Evolutionary conservation across 768 basidiomycete genomes (phyloP).

Genomic region (Suillus lakei): DNA sequence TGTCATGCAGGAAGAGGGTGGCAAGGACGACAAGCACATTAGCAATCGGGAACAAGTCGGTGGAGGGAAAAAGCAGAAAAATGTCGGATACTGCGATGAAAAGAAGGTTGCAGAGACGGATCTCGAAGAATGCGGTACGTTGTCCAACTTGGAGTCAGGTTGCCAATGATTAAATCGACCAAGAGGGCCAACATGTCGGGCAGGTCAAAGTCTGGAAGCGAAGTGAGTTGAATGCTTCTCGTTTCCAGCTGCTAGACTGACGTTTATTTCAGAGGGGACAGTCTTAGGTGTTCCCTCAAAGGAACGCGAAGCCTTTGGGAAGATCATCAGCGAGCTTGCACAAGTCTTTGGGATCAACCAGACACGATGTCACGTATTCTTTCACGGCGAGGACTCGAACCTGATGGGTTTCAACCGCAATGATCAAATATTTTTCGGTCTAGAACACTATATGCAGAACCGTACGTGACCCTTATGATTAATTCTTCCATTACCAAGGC

Average conservation of each 20-base stretch:
- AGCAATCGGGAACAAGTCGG: constrained; percentile 10
- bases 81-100: constrained; percentile 18
- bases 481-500: background rate
- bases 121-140: constrained; percentile 15
- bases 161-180: background rate
- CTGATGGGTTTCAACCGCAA: constrained; percentile 26
- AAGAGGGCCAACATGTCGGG: background rate
- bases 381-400: constrained; percentile 9
- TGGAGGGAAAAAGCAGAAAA: constrained; percentile 17
- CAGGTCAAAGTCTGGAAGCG: constrained; percentile 5
- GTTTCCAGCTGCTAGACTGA: background rate
- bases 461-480: constrained; percentile 13
- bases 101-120: constrained; percentile 12
- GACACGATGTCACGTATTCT: constrained; percentile 17
- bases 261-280: constrained; percentile 7
- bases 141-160: background rate
- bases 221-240: background rate
- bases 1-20: constrained; percentile 5
- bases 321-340: constrained; percentile 12
- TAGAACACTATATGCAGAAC: constrained; percentile 16
- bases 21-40: background rate
- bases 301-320: constrained; percentile 13
- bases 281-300: background rate
- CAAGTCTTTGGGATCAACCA: constrained; percentile 10
- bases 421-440: constrained; percentile 17